Conservation (phyloP, 2,329 filamentous ascomycete species). For the Botrytis medusae region DNA sequence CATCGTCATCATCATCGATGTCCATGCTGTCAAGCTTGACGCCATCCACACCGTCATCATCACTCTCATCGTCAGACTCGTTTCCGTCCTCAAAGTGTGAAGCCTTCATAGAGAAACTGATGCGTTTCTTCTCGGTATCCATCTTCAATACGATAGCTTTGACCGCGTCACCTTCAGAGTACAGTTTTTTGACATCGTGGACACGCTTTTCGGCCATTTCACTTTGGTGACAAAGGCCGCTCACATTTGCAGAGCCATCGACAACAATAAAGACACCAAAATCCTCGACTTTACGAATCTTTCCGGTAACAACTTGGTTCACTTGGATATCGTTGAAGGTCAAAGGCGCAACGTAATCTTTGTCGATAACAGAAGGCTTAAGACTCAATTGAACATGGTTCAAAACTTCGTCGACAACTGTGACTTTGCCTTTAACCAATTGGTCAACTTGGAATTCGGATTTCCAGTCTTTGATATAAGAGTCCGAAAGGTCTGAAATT, state of each 20-base stretch:
- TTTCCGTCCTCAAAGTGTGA: constrained; percentile 75
- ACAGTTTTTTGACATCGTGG: constrained; percentile 83
- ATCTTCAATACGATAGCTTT: constrained; percentile 86
- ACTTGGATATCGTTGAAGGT: constrained; percentile 73
- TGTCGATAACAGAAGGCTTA: constrained; percentile 80
- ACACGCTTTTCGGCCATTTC: constrained; percentile 86
- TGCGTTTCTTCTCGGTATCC: constrained; percentile 70
- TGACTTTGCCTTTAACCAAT: constrained; percentile 83
- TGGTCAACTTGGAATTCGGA: constrained; percentile 83
- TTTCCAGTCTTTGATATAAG: constrained; percentile 95
- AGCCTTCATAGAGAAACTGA: constrained; percentile 90
- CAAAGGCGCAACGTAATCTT: constrained; percentile 71
- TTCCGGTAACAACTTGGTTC: constrained; percentile 83
- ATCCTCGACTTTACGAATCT: constrained; percentile 88
- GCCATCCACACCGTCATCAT: constrained; percentile 49
- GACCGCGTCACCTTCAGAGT: constrained; percentile 86
- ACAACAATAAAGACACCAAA: constrained; percentile 94
- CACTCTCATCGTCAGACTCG: constrained; percentile 49
- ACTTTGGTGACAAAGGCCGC: constrained; percentile 87
- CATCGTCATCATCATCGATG: constrained; percentile 49
- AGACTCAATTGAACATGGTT: constrained; percentile 82
- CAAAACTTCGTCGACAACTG: constrained; percentile 64
- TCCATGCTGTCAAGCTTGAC: constrained; percentile 44
- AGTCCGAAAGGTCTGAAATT: constrained; percentile 85
- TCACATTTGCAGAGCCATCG: constrained; percentile 83